Evolutionary conservation across 495 filamentous ascomycete genomes (phyloP).

Genomic region (Elaphomyces granulatus): DNA sequence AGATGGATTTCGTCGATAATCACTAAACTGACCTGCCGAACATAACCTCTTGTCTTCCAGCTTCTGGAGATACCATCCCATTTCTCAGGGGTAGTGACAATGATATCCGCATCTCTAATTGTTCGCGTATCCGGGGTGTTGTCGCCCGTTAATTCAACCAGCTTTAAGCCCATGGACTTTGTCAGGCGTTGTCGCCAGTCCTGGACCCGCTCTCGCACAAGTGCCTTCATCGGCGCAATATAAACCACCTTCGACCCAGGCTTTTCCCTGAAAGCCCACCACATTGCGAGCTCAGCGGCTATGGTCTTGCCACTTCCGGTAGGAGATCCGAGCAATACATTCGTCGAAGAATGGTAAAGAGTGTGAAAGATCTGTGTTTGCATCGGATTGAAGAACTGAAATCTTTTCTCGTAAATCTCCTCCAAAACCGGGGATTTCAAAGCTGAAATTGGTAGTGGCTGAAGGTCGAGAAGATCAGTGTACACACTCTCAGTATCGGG

Average conservation of each 20-base stretch:
- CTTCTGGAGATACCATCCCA: conserved; percentile 99
- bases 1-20: conserved; percentile 99
- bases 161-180: conserved; percentile 66
- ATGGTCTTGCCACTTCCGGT: conserved; percentile 97
- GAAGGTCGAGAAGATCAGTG: conserved; percentile 82
- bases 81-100: conserved; percentile 97
- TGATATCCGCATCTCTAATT: conserved; percentile 90
- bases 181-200: conserved; percentile 88
- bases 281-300: conserved; percentile 96
- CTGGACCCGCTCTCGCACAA: conserved; percentile 90
- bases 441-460: conserved; percentile 76
- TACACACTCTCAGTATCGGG: conserved; percentile 97
- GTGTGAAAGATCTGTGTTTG: conserved; percentile 97
- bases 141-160: conserved; percentile 95
- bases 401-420: conserved; percentile 74
- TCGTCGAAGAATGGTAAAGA: conserved; percentile 78
- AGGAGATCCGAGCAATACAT: conserved; percentile 91
- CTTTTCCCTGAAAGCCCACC: conserved; percentile 95
- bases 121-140: conserved; percentile 94
- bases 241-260: conserved; percentile 98
- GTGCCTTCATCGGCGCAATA: conserved; percentile 97
- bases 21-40: conserved; percentile 85
- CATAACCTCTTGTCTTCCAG: conserved; percentile 95
- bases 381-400: conserved; percentile 98
- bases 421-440: conserved; percentile 79